phyloP scores from a whole-genome alignment of 176 grass and related monocot species.

The Lolium perenne region DNA sequence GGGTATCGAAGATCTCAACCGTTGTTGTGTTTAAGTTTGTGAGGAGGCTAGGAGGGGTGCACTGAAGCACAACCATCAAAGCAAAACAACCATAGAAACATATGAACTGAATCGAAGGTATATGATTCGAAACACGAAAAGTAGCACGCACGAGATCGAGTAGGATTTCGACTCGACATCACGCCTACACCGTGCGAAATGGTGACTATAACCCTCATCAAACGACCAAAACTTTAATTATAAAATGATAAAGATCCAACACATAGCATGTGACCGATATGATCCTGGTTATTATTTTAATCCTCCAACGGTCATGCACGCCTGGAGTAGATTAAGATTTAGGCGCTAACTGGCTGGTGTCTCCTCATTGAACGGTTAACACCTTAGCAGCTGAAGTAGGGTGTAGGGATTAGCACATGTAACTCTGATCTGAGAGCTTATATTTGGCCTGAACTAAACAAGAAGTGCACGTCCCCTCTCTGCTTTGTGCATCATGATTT shows the following conservation, averaged over 20 bases:
- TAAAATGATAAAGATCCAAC: background rate
- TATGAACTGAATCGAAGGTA: background rate
- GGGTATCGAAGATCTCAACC: no score
- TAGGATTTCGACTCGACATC: background rate
- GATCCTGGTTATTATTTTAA: background rate
- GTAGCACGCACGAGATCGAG: background rate
- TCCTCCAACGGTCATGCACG: constrained; percentile 18
- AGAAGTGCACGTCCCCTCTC: background rate
- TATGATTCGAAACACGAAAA: background rate
- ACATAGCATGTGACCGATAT: constrained; percentile 7
- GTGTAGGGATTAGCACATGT: background rate
- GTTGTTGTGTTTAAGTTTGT: no score
- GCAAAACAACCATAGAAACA: no score
- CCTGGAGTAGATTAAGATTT: constrained; percentile 8
- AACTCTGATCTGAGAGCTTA: background rate
- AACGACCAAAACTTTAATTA: constrained; percentile 3
- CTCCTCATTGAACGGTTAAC: background rate
- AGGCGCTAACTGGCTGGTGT: background rate
- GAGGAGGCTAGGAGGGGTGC: no score
- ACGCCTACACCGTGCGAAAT: background rate
- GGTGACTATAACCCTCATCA: background rate
- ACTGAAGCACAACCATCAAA: no score
- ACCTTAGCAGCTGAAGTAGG: background rate
- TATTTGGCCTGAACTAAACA: background rate
- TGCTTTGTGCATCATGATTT: background rate